Evolutionary conservation across 2,329 filamentous ascomycete genomes (phyloP), one percentile per base, ranked within the genome.

Genomic region (Fusarium burgessii): DNA sequence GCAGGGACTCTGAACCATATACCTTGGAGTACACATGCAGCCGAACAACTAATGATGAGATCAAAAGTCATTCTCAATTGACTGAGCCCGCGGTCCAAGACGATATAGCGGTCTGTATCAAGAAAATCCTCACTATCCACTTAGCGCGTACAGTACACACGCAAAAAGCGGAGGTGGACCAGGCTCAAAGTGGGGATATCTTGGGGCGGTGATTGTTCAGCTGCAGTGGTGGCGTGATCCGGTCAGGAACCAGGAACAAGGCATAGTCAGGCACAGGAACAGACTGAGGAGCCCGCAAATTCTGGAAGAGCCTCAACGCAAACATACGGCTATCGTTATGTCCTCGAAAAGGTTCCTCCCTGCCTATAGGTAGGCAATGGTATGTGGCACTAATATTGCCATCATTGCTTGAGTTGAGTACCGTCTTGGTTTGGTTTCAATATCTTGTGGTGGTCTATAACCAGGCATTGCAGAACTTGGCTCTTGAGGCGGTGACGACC

Each of bases 201-300:
- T 32, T 36, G 59, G 42, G 29, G 5, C 35, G 50, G 56, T 64
- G 20, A 59, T 63, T 52, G 52, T 62, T 55, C 60, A 64, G 62
- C 41, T 65, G 59, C 50, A 62, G 15, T 56, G 56, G 70, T 74
- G 64, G 70, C 63, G 55, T 66, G 60, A 71, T 62, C 67, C 46
- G 57, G 55, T 46, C 56, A 74, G 69, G 71, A 65, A 71, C 61
- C 70, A 73, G 73, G 72, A 74, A 74, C 70, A 58, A 70, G 61
- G 23, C 32, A 61, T 59, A 40, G 42, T 18, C 61, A 55, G 57
- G 47, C 58, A 66, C 64, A 66, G 55, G 43, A 51, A 65, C 43
- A 57, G 32, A 52, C 36, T 62, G 29, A 29, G 45, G 43, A 64
- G 57, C 42, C 45, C 49, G 32, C 23, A 57, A 33, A 54, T 55